A percentile compares a stretch with the other conserved stretches of the same genome.
Evolutionary conservation across 164 flowering plant genomes (phyloP).

Genomic region (Piper betle): DNA sequence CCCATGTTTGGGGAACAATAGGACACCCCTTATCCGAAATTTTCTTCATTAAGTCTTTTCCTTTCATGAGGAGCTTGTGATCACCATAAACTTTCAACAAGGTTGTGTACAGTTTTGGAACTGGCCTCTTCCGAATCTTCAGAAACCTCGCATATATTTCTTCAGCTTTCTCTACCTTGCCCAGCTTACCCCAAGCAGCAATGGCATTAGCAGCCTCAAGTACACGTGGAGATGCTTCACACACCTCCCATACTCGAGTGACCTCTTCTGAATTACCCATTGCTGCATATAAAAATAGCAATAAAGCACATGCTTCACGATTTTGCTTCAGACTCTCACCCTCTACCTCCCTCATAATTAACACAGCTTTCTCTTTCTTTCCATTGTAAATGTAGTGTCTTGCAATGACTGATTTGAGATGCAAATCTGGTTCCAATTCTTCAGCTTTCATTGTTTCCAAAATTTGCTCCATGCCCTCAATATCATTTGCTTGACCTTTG

Average conservation of each 20-base stretch:
- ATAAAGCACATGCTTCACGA: conserved; percentile 23
- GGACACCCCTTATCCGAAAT: conserved; percentile 46
- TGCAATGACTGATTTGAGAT: conserved; percentile 27
- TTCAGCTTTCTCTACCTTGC: conserved; percentile 59
- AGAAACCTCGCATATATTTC: conserved; percentile 44
- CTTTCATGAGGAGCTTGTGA: conserved; percentile 51
- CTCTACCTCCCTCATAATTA: conserved; percentile 62
- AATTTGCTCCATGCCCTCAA: conserved; percentile 67
- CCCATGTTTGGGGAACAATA: conserved; percentile 64
- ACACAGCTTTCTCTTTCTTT: conserved; percentile 57
- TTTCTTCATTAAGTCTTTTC: conserved; percentile 51
- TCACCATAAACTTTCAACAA: conserved; percentile 54
- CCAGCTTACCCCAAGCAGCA: conserved; percentile 74
- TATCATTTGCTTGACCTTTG: conserved; percentile 59
- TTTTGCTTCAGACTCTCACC: conserved; percentile 29
- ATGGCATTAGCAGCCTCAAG: conserved; percentile 50
- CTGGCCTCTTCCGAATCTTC: conserved; percentile 19
- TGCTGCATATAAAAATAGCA: conserved; percentile 59
- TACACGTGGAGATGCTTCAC: conserved; percentile 29
- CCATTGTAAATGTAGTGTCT: conserved; percentile 43
- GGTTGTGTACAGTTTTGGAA: conserved; percentile 24
- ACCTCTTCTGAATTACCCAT: conserved; percentile 66
- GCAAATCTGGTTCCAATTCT: conserved; percentile 38
- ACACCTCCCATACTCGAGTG: conserved; percentile 47
- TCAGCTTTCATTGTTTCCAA: conserved; percentile 74